These are phyloP conservation scores for Camellia granthamiana DNA, from an alignment of 148 eudicot species.

Conservation along the genomic window DNA sequence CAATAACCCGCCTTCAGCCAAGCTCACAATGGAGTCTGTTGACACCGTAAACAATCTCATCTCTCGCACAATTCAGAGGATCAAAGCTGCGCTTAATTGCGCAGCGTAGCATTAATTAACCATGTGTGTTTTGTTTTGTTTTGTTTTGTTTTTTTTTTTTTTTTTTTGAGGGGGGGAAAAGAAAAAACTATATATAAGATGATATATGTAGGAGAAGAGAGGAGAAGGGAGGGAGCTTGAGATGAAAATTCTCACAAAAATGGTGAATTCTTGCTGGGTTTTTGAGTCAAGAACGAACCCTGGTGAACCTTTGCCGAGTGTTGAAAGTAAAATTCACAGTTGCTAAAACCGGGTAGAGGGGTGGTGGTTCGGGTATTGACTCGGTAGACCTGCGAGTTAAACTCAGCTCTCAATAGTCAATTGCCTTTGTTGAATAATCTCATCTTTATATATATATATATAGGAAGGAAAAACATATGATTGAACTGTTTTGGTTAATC, in stretches of 20 bases:
- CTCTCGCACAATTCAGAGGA: slow-evolving; percentile 53
- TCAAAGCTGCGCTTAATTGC: slow-evolving; percentile 42
- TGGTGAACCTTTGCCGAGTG: slow-evolving; percentile 25
- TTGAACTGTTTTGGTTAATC: background rate
- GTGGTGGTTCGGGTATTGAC: slow-evolving; percentile 76
- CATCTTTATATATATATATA: no score
- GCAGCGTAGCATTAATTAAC: background rate
- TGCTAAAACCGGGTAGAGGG: slow-evolving; percentile 2
- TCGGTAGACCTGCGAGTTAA: slow-evolving; percentile 28
- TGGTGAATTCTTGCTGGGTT: background rate
- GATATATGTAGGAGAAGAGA: background rate
- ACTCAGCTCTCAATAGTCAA: slow-evolving; percentile 5
- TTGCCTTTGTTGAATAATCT: background rate
- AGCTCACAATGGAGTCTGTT: slow-evolving; percentile 63
- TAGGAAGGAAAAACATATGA: no score
- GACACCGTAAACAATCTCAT: slow-evolving; percentile 54
- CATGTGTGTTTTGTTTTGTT: no score
- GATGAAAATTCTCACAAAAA: slow-evolving; percentile 9
- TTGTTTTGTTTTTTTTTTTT: background rate
- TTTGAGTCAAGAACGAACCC: slow-evolving; percentile 79
- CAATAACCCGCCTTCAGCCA: slow-evolving; percentile 40
- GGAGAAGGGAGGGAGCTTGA: background rate
- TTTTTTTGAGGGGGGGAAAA: background rate
- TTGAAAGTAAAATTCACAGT: background rate
- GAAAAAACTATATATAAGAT: background rate